phyloP scores from a whole-genome alignment of 306 rosid genomes.

The Cucurbita argyrosperma region DNA sequence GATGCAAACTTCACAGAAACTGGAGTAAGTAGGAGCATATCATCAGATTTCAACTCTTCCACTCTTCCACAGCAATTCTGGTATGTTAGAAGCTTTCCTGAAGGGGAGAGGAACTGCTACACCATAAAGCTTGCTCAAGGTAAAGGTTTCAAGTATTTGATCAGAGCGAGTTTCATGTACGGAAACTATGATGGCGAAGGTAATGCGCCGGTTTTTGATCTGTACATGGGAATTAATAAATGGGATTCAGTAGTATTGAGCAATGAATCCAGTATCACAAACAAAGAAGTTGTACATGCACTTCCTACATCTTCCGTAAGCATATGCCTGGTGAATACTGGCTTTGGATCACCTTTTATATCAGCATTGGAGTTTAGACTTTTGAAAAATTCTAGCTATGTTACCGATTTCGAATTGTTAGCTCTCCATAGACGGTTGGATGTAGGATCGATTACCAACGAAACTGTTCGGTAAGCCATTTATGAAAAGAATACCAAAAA shows the following conservation, averaged over 20 bases:
- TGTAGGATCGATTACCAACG: conserved; percentile 13
- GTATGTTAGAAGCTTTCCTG: conserved; percentile 14
- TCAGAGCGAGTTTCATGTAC: conserved; percentile 12
- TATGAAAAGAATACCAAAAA: not conserved
- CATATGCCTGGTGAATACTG: conserved; percentile 31
- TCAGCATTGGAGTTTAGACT: conserved; percentile 33
- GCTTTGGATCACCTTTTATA: conserved; percentile 29
- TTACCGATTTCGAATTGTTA: conserved; percentile 2
- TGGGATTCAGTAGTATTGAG: not conserved
- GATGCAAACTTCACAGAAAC: conserved; percentile 9
- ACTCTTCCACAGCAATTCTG: conserved; percentile 11
- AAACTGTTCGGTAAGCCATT: not conserved
- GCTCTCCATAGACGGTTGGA: not conserved
- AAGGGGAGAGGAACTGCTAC: conserved; percentile 20
- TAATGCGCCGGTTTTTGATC: conserved; percentile 3
- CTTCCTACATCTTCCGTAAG: conserved; percentile 16
- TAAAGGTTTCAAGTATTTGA: conserved; percentile 11
- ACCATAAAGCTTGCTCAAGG: conserved; percentile 4
- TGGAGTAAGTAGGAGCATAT: conserved; percentile 7
- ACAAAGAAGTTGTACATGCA: conserved; percentile 6
- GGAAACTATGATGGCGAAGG: conserved; percentile 11
- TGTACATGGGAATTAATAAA: conserved; percentile 7
- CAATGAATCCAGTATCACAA: not conserved
- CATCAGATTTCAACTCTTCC: not conserved
- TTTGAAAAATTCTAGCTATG: conserved; percentile 11